These are phyloP conservation scores for Nitzschia putrida DNA, from an alignment of 108 stramenopile genomes.

Conservation along the genomic window DNA sequence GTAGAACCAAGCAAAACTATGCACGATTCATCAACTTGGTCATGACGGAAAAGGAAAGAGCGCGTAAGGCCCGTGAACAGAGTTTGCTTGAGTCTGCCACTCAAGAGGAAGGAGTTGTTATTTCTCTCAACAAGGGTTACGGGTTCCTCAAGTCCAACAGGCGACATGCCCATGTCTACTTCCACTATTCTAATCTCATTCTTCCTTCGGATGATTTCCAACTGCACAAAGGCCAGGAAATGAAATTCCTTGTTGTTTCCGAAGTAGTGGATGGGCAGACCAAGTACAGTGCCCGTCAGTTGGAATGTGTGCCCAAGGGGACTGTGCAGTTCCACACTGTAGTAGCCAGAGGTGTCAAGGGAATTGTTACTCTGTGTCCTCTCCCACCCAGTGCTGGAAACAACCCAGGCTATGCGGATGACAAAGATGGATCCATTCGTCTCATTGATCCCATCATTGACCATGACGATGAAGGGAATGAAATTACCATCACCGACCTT, in stretches of 20 bases:
- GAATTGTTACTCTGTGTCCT: conserved; percentile 59
- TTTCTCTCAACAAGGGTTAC: conserved; percentile 59
- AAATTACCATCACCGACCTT: conserved; percentile 43
- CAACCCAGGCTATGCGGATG: conserved; percentile 17
- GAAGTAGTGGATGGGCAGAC: conserved; percentile 7
- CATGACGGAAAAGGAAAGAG: conserved; percentile 65
- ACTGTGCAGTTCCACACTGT: conserved; percentile 67
- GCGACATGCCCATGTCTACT: conserved; percentile 70
- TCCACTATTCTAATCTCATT: conserved; percentile 58
- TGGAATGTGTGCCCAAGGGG: conserved; percentile 62
- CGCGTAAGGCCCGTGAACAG: conserved; percentile 40
- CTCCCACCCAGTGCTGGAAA: conserved; percentile 37
- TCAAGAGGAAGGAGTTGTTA: conserved; percentile 65
- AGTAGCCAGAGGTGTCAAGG: conserved; percentile 65
- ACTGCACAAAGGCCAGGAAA: conserved; percentile 65
- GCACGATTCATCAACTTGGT: conserved; percentile 62
- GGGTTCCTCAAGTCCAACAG: conserved; percentile 63
- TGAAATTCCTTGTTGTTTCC: conserved; percentile 72
- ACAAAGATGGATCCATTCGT: conserved; percentile 48
- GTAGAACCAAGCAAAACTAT: conserved; percentile 56
- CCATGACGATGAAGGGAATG: conserved; percentile 27
- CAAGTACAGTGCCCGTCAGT: conserved; percentile 59
- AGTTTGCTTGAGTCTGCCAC: conserved; percentile 60
- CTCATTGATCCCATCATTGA: conserved; percentile 37
- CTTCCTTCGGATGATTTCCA: conserved; percentile 36